These are phyloP conservation scores for Komagataella pseudopastoris DNA, from an alignment of 805 yeast species.

Conservation along the genomic window DNA sequence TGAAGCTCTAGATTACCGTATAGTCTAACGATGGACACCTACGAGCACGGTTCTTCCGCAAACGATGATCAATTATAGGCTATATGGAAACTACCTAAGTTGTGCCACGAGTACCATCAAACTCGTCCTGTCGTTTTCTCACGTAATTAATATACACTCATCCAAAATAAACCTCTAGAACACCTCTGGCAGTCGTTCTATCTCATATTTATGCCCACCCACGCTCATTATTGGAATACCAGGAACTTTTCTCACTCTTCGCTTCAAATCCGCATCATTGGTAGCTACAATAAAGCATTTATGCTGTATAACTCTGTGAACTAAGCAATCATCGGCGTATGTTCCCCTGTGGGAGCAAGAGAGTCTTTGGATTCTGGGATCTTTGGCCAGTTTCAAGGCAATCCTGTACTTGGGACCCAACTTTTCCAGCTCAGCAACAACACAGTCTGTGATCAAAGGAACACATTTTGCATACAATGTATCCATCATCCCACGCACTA, in stretches of 20 bases:
- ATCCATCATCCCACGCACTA: conserved; percentile 97
- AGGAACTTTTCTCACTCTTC: conserved; percentile 90
- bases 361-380: conserved; percentile 78
- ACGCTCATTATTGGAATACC: conserved; percentile 97
- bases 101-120: not conserved
- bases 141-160: not conserved
- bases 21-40: too few relatives aligned
- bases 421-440: conserved; percentile 94
- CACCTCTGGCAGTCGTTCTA: conserved; percentile 94
- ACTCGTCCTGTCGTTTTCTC: not conserved
- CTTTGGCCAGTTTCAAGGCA: conserved; percentile 85
- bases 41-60: not conserved
- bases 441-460: conserved; percentile 94
- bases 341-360: conserved; percentile 92
- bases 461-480: conserved; percentile 88
- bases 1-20: too few relatives aligned
- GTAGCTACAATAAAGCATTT: conserved; percentile 97
- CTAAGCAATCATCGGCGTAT: conserved; percentile 96
- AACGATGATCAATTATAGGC: not conserved
- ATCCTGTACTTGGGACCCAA: conserved; percentile 90
- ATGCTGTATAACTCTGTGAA: conserved; percentile 86
- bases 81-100: not conserved
- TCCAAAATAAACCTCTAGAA: conserved; percentile 23
- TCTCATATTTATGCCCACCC: conserved; percentile 83
- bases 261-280: conserved; percentile 91